Evolutionary conservation across 768 basidiomycete species (phyloP), one percentile per base, ranked within the genome.

Genomic region (Tricholoma terreum): DNA sequence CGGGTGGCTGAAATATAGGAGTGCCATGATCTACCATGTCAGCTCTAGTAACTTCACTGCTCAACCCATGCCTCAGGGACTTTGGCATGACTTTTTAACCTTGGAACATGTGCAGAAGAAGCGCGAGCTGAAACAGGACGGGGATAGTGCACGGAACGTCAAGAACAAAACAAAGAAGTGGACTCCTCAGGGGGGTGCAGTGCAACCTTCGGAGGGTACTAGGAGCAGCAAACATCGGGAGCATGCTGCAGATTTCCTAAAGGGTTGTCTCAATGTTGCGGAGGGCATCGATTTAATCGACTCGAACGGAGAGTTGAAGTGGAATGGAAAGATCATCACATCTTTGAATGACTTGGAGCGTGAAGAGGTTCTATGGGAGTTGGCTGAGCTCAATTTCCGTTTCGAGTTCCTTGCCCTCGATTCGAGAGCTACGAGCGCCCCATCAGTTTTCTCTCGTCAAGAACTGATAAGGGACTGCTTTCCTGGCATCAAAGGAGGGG

Each of bases 341-440:
- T 15, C 46, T 6, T 48, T 52, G 15, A n/a, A 27, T 24, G 17
- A 38, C 15, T 36, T 33, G 33, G 50, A 52, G 4, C 24, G 8
- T 51, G 48, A 57, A 22, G 56, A 50, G 22, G 52, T 57, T 21
- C 34, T 57, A 7, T 57, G 56, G 56, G 50, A 57, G 24, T 22
- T 57, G 9, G 48, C 34, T 8, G 50, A 57, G 38, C 17, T 57
- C n/a, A 57, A n/a, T n/a, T n/a, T n/a, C n/a, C n/a, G n/a, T n/a
- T n/a, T n/a, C n/a, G n/a, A n/a, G n/a, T n/a, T n/a, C 31, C 31
- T 33, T 33, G 31, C 6, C 10, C 31, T 33, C 10, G 31, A 33
- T 10, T 33, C 10, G 31, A 33, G 31, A 33, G 31, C 31, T 33
- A 33, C 31, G 10, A 33, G 6, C 10, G 31, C 31, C 31, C 6